Evolutionary conservation across 2,329 filamentous ascomycete species (phyloP), one percentile per base, ranked within the genome.

Genomic region (Colletotrichum magnum): DNA sequence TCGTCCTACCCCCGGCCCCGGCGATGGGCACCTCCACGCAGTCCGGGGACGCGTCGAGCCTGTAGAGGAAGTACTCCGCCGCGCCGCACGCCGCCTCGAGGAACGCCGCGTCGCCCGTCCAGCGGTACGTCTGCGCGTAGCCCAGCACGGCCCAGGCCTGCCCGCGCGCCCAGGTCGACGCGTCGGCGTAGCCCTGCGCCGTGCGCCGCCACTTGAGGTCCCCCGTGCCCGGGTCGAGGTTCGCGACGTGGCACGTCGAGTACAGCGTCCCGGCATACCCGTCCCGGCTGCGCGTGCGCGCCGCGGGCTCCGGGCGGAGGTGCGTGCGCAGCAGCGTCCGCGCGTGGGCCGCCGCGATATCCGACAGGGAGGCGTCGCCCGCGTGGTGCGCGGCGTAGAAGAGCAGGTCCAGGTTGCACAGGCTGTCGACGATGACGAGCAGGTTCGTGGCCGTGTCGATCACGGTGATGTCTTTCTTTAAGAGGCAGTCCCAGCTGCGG

Each of bases 71-170:
- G 64, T 86, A 86, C 56, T 85, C 78, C 1, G 84, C 82, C 16
- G 83, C 77, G 0, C 79, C 78, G 5, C 82, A 80, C 0, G 86
- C 81, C 0, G 84, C 83, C 0, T 80, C 70, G 0, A 86, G 74
- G 56, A 85, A 86, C 0, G 62, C 72, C 0, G 67, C 26, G 4
- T 84, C 79, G 16, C 81, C 82, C 0, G 84, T 86, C 83, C 83
- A 86, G 26, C 73, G 76, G 64, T 85, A 86, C 0, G 82, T 83
- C 69, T 86, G 84, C 1, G 83, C 78, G 60, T 84, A 87, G 0
- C 85, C 85, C 50, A 85, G 75, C 7, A 86, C 82, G 0, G 79
- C 80, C 85, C 85, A 87, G 0, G 83, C 81, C 64, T 87, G 85
- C 0, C 85, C 85, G 2, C 85, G 78, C 1, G 81, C 76, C 85